Conservation (phyloP, 176 grass and related monocot species). For the Aegilops umbellulata region DNA sequence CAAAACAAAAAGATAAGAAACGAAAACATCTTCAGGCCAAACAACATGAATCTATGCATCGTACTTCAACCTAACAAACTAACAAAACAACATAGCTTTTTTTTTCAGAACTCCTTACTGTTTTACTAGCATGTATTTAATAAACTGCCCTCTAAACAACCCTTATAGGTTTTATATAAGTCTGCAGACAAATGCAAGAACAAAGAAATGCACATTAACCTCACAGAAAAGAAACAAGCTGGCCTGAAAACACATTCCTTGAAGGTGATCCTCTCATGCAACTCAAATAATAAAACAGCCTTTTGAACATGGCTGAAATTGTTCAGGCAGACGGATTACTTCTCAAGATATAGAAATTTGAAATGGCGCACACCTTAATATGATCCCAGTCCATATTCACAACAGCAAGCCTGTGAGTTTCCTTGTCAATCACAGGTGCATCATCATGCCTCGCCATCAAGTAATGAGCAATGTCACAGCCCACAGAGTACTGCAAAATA, state of each 20-base stretch:
- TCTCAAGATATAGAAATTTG: not conserved
- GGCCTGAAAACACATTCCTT: not conserved
- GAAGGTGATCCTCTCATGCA: not conserved
- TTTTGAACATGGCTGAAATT: conserved; percentile 5
- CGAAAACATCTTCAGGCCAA: not conserved
- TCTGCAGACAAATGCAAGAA: not conserved
- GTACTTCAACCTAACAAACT: conserved; percentile 1
- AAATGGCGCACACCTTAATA: not conserved
- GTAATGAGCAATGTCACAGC: too few relatives aligned
- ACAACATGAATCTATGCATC: not conserved
- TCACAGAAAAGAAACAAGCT: not conserved
- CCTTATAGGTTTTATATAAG: not conserved
- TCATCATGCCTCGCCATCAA: conserved; percentile 19
- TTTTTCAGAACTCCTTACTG: not conserved
- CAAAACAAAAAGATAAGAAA: not conserved
- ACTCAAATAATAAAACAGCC: not conserved
- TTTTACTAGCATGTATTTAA: too few relatives aligned
- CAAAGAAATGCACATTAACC: not conserved
- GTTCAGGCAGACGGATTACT: not conserved
- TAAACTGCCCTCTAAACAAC: not conserved
- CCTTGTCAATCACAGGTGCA: conserved; percentile 61
- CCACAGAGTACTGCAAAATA: too few relatives aligned
- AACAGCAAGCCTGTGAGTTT: not conserved
- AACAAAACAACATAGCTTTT: not conserved
- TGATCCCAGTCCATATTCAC: not conserved